Evolutionary conservation across 352 stramenopile genomes (phyloP).

Genomic region (Globisporangium splendens): DNA sequence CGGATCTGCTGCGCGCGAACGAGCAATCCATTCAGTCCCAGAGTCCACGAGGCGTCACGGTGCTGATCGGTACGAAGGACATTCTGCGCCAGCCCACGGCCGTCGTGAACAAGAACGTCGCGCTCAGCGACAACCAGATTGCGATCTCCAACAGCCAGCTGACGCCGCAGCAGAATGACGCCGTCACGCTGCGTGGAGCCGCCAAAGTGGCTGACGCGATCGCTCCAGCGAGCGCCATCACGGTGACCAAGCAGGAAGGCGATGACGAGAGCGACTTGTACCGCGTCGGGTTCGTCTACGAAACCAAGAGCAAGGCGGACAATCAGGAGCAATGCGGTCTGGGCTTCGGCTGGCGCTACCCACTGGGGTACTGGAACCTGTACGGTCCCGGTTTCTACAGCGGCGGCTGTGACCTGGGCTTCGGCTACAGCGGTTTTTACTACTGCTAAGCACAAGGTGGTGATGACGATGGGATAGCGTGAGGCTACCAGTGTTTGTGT

Average conservation of each 20-base stretch:
- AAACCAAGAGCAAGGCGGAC: constrained; percentile 1
- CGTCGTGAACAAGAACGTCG: constrained; percentile 30
- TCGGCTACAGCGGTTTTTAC: constrained; percentile 5
- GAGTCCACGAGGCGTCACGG: too few species aligned
- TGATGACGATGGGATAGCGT: too few species aligned
- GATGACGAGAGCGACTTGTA: neutral
- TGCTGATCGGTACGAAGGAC: neutral
- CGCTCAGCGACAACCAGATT: constrained; percentile 18
- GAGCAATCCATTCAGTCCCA: too few species aligned
- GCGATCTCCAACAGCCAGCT: neutral
- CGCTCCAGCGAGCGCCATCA: neutral
- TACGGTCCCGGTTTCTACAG: constrained; percentile 12
- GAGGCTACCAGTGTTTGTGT: too few species aligned
- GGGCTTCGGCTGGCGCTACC: constrained; percentile 16
- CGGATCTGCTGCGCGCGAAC: too few species aligned
- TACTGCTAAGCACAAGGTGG: constrained; percentile 5
- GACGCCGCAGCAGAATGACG: neutral
- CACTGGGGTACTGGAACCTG: constrained; percentile 16
- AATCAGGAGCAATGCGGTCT: constrained; percentile 10
- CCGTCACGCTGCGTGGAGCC: neutral
- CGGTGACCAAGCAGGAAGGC: neutral
- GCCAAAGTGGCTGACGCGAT: constrained; percentile 3
- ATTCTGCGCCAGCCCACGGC: constrained; percentile 23
- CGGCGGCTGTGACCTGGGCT: constrained; percentile 11
- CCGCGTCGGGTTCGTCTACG: constrained; percentile 4